Evolutionary conservation across 352 stramenopile genomes (phyloP), one percentile per base, ranked within the genome.

Genomic region (Globisporangium radiosum): DNA sequence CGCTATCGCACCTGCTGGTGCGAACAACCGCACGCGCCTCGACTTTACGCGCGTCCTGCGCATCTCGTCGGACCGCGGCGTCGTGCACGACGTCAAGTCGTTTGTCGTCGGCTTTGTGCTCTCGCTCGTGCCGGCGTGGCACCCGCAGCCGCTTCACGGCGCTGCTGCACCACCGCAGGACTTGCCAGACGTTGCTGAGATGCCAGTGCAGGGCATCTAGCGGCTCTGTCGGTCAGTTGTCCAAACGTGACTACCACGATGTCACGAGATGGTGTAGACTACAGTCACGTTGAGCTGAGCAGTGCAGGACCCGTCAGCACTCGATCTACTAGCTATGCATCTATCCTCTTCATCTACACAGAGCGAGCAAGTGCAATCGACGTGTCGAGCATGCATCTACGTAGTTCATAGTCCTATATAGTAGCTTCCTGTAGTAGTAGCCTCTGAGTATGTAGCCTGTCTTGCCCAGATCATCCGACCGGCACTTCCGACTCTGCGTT

Each of bases 171-270:
- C 61, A 14, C 72, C 79, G 47, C 71, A 79, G 52, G 64, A 65
- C 6, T 63, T 83, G 54, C 66, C 75, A 5, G 72, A 90, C 8
- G 66, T 62, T 11, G 66, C 59, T n/a, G 73, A 88, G 37, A 69
- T 88, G 52, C 82, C 82, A 7, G 54, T 92, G 19, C 81, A 90
- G 63, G 79, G 77, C 69, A 88, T 91, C 78, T 91, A 90, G 73
- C 48, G 52, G 11, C 38, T 49, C 61, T 43, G 25, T 25, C 25
- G 25, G 25, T 25, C 25, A 25, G 25, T 25, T 25, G 25, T 25
- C 25, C 25, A 25, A 25, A 25, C 37, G 25, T 47, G 9, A 11
- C 9, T 15, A n/a, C 43, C 43, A 7, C 43, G 5, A 19, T 2
- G 25, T 25, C 25, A 25, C 25, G 25, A 25, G 2, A 25, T 47